These are phyloP conservation scores for Rhododendron mucronatum DNA, from an alignment of 148 eudicot species.

Conservation along the genomic window DNA sequence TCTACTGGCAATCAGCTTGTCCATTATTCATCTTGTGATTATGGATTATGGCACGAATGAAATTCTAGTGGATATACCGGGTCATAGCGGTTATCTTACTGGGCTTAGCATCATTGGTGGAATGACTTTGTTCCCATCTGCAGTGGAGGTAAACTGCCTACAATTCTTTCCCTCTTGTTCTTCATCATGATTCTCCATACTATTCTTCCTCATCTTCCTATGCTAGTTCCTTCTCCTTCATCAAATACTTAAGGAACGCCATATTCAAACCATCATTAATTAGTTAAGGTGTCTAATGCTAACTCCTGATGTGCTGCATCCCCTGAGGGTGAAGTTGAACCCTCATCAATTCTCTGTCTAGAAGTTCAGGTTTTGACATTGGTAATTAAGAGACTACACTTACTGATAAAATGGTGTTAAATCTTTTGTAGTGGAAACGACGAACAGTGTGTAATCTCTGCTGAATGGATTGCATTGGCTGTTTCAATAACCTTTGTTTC, in stretches of 20 bases:
- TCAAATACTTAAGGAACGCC: background rate
- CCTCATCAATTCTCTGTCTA: background rate
- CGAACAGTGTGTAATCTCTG: background rate
- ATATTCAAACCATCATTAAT: background rate
- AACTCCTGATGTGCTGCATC: background rate
- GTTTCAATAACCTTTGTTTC: background rate
- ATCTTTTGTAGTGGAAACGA: background rate
- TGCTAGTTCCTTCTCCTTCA: background rate
- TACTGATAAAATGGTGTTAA: background rate
- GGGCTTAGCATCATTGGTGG: slow-evolving; percentile 97
- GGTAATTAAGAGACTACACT: background rate
- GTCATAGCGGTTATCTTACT: slow-evolving; percentile 76
- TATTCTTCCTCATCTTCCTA: background rate
- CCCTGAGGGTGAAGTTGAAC: background rate
- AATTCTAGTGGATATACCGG: slow-evolving; percentile 76
- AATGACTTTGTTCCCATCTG: slow-evolving; percentile 83
- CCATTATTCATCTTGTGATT: slow-evolving; percentile 60
- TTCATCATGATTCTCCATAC: background rate
- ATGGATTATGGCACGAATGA: slow-evolving; percentile 75
- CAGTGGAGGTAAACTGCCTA: slow-evolving; percentile 35
- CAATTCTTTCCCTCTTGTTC: background rate
- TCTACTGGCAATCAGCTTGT: slow-evolving; percentile 50
- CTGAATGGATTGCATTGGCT: background rate
- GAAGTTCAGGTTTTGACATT: background rate
- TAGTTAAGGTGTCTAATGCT: background rate